Evolutionary conservation across 257 asterid genomes (phyloP).

Genomic region (Agastache rugosa): DNA sequence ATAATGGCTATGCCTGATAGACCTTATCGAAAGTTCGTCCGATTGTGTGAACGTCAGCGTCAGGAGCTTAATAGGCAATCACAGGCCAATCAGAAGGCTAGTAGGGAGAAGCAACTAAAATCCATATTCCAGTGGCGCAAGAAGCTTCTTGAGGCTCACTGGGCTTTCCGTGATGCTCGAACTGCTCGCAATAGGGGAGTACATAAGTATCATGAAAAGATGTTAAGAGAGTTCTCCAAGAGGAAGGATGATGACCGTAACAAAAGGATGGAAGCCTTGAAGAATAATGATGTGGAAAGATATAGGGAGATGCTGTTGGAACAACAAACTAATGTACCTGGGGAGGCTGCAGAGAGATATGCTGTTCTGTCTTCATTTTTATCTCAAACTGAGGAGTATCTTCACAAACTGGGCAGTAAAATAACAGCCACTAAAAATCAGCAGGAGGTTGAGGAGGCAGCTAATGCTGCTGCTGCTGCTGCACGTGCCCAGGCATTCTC

Average conservation of each 20-base stretch:
- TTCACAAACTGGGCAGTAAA: slow-evolving; percentile 85
- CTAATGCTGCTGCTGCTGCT: slow-evolving; percentile 80
- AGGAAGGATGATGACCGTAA: slow-evolving; percentile 85
- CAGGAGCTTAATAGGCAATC: slow-evolving; percentile 94
- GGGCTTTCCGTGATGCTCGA: slow-evolving; percentile 98
- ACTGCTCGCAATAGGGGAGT: slow-evolving; percentile 98
- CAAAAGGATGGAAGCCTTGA: slow-evolving; percentile 98
- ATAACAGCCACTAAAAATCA: slow-evolving; percentile 94
- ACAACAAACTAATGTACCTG: slow-evolving; percentile 82
- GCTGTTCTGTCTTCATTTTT: slow-evolving; percentile 93
- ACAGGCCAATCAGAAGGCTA: slow-evolving; percentile 82
- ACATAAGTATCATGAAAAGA: slow-evolving; percentile 96
- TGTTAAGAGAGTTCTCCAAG: slow-evolving; percentile 96
- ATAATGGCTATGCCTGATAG: slow-evolving; percentile 99
- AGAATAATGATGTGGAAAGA: slow-evolving; percentile 97
- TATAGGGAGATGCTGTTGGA: slow-evolving; percentile 98
- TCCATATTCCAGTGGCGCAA: slow-evolving; percentile 97
- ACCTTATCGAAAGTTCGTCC: slow-evolving; percentile 88
- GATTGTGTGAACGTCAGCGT: slow-evolving; percentile 98
- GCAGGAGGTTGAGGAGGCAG: slow-evolving; percentile 99
- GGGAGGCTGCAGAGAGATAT: slow-evolving; percentile 98
- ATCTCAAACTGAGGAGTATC: slow-evolving; percentile 95
- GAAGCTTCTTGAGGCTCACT: slow-evolving; percentile 97
- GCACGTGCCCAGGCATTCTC: slow-evolving; percentile 85
- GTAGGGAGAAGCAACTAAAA: slow-evolving; percentile 91